A percentile compares a stretch with the other conserved stretches of the same genome.
phyloP scores from a whole-genome alignment of 768 basidiomycete genomes.

The Hygrophorus pudorinus region DNA sequence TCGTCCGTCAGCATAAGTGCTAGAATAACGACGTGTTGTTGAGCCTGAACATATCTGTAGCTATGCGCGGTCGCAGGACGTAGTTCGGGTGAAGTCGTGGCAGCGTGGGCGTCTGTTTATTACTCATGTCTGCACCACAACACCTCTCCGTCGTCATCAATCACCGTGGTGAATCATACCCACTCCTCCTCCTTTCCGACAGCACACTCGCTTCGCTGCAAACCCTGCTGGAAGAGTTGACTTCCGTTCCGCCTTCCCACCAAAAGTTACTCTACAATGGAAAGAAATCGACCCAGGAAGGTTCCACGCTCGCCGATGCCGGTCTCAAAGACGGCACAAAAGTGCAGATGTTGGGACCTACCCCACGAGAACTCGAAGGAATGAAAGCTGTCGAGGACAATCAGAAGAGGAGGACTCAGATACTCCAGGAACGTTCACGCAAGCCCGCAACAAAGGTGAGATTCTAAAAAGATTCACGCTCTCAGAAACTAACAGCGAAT shows the following conservation, averaged over 20 bases:
- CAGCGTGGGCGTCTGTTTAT: no score
- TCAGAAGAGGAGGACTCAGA: conserved; percentile 43
- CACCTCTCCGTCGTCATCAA: no score
- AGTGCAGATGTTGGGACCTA: conserved; percentile 64
- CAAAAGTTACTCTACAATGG: conserved; percentile 73
- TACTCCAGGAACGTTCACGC: conserved; percentile 47
- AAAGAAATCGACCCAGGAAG: conserved; percentile 32
- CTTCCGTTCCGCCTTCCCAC: conserved; percentile 49
- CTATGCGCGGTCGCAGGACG: no score
- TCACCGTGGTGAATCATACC: conserved; percentile 37
- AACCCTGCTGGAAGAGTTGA: conserved; percentile 47
- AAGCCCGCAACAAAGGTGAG: conserved; percentile 51
- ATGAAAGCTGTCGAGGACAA: conserved; percentile 50
- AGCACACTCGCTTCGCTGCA: conserved; percentile 44
- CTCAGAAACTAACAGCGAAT: background rate
- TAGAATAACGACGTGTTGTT: no score
- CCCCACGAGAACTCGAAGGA: conserved; percentile 42
- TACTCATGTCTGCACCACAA: no score
- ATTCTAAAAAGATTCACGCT: background rate
- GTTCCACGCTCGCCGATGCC: conserved; percentile 23
- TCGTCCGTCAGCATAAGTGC: no score
- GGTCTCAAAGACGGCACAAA: conserved; percentile 61
- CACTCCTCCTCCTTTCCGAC: conserved; percentile 38
- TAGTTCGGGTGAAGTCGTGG: no score
- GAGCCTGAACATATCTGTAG: no score